A percentile compares a stretch with the other conserved stretches of the same genome.
Conservation (phyloP, 352 stramenopile genomes). For the Blastocystis sp. region DNA sequence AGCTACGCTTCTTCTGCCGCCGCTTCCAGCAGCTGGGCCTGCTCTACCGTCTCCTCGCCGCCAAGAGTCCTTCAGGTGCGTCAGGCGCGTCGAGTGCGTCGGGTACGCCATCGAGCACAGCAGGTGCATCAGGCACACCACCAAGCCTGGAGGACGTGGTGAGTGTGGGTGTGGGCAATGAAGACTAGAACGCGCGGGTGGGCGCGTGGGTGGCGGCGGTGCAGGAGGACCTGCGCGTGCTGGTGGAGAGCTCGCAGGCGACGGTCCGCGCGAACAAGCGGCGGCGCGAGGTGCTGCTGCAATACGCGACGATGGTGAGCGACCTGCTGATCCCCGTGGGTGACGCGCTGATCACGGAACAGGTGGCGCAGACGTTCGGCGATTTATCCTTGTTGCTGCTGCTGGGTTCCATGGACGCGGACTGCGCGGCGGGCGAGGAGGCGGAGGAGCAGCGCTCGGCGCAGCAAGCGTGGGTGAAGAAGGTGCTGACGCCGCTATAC, state of each 20-base stretch:
- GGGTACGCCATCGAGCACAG: no score
- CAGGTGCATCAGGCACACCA: no score
- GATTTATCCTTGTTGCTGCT: slow-evolving; percentile 1
- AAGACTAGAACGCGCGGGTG: neutral
- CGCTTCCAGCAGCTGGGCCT: slow-evolving; percentile 1
- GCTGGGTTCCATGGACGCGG: slow-evolving; percentile 3
- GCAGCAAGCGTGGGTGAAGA: neutral
- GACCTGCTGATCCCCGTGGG: slow-evolving; percentile 44
- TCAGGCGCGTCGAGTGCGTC: neutral
- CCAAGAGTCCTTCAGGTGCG: neutral
- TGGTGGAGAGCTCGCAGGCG: neutral
- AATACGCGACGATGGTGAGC: neutral
- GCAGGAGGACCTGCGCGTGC: no score
- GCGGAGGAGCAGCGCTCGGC: neutral
- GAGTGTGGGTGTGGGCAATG: no score
- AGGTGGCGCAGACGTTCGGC: slow-evolving; percentile 32
- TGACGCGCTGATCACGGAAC: slow-evolving; percentile 23
- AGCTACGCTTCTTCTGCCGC: neutral
- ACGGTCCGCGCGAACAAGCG: neutral
- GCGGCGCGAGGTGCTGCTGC: neutral
- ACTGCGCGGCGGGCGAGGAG: neutral
- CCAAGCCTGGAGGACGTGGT: no score
- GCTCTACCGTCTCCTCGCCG: neutral
- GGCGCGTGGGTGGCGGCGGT: no score
- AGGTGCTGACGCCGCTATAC: neutral